Evolutionary conservation across 805 yeast genomes (phyloP).

Genomic region (Nematodospora valgi): DNA sequence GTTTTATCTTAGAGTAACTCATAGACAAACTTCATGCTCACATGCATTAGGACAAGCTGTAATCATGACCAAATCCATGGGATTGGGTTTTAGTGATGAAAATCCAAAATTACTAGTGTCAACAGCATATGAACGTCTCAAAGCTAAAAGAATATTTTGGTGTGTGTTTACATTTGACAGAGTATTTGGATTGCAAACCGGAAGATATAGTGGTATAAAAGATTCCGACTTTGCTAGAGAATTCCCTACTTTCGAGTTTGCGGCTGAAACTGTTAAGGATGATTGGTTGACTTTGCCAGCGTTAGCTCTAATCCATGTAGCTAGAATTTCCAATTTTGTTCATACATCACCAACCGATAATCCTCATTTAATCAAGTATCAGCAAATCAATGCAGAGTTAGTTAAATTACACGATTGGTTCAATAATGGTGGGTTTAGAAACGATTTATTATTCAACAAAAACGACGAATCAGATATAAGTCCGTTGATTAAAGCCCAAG

Average conservation of each 20-base stretch:
- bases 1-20: conserved; percentile 33
- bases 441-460: conserved; percentile 18
- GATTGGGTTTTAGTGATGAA: conserved; percentile 21
- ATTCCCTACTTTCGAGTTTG: conserved; percentile 28
- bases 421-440: conserved; percentile 30
- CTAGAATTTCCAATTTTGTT: conserved; percentile 35
- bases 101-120: conserved; percentile 16
- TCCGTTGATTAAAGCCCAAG: conserved; percentile 30
- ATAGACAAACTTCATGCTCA: conserved; percentile 34
- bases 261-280: conserved; percentile 30
- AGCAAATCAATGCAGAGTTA: conserved; percentile 31
- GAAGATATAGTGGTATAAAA: conserved; percentile 36
- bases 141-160: conserved; percentile 55
- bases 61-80: conserved; percentile 37
- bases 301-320: conserved; percentile 43
- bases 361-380: conserved; percentile 23
- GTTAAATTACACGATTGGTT: conserved; percentile 29
- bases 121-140: conserved; percentile 40
- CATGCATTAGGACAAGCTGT: conserved; percentile 34
- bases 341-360: conserved; percentile 27
- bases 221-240: conserved; percentile 34
- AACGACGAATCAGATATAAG: conserved; percentile 8
- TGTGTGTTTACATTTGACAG: conserved; percentile 52
- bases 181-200: conserved; percentile 50
- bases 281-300: conserved; percentile 50